Conservation (phyloP, 257 asterid genomes). For the Rubia yunnanensis region DNA sequence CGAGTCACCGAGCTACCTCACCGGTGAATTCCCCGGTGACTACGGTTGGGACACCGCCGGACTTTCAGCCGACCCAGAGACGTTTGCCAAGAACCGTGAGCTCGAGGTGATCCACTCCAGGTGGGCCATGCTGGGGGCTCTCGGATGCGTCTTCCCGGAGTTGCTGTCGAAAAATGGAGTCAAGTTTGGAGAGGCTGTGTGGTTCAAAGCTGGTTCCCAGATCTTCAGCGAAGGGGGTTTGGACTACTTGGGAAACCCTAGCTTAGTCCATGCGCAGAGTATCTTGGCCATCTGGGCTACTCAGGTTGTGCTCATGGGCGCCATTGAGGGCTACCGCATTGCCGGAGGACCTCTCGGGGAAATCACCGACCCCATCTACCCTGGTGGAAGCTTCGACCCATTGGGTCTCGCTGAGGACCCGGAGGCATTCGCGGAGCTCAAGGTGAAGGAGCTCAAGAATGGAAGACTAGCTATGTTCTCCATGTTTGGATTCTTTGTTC, state of each 20-base stretch:
- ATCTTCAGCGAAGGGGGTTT: not conserved
- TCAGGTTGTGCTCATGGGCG: not conserved
- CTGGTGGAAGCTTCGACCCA: not conserved
- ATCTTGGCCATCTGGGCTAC: not conserved
- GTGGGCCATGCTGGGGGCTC: not conserved
- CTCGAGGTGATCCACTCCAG: not conserved
- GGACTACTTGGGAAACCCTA: not conserved
- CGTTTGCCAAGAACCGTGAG: not conserved
- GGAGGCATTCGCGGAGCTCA: not conserved
- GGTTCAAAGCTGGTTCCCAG: not conserved
- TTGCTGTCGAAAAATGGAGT: not conserved
- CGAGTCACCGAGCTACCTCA: not conserved
- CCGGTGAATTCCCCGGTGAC: not conserved
- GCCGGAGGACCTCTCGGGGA: not conserved
- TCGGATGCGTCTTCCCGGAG: not conserved
- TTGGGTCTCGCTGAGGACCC: not conserved
- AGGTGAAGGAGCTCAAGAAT: not conserved
- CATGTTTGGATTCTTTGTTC: not conserved
- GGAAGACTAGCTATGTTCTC: not conserved
- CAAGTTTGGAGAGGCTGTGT: not conserved
- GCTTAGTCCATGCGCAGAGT: not conserved
- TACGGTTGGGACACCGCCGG: not conserved
- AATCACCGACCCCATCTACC: not conserved
- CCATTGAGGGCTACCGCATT: not conserved
- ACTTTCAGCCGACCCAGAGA: not conserved